phyloP scores from a whole-genome alignment of 345 rosid genomes.

The Lepidium didymum region DNA sequence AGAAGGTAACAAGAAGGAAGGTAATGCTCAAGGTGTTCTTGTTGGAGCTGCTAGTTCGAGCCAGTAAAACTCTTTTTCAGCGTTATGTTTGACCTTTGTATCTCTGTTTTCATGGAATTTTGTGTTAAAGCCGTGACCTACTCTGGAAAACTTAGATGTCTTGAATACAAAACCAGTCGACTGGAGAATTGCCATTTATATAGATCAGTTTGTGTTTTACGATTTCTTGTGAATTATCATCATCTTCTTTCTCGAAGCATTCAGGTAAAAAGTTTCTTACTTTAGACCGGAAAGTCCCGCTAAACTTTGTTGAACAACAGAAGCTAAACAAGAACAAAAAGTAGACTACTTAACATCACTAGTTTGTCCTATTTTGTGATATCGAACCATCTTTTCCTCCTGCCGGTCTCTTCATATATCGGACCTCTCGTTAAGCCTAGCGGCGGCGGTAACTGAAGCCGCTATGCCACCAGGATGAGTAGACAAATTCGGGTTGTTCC shows the following conservation, averaged over 20 bases:
- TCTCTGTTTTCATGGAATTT: neutral
- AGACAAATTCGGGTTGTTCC: conserved; percentile 42
- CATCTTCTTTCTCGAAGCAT: neutral
- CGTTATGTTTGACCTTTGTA: neutral
- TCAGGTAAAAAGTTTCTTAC: neutral
- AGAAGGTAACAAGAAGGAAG: conserved; percentile 43
- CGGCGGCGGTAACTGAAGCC: conserved; percentile 58
- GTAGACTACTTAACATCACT: conserved; percentile 26
- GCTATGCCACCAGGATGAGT: conserved; percentile 63
- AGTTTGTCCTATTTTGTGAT: conserved; percentile 13
- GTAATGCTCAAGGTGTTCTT: conserved; percentile 92
- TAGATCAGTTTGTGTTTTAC: conserved; percentile 11
- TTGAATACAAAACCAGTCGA: conserved; percentile 12
- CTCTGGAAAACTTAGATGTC: neutral
- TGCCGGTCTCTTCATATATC: conserved; percentile 1
- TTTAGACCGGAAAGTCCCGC: neutral
- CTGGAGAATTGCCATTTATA: conserved; percentile 1
- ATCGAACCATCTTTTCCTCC: conserved; percentile 26
- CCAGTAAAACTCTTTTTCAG: conserved; percentile 16
- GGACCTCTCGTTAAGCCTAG: conserved; percentile 49
- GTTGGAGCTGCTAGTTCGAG: conserved; percentile 77
- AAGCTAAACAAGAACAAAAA: conserved; percentile 44
- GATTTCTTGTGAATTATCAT: neutral
- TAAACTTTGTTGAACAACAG: neutral
- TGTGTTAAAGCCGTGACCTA: neutral